These are phyloP conservation scores for Cryptosporidium ryanae DNA, from an alignment of 169 alveolate species.

Conservation along the genomic window DNA sequence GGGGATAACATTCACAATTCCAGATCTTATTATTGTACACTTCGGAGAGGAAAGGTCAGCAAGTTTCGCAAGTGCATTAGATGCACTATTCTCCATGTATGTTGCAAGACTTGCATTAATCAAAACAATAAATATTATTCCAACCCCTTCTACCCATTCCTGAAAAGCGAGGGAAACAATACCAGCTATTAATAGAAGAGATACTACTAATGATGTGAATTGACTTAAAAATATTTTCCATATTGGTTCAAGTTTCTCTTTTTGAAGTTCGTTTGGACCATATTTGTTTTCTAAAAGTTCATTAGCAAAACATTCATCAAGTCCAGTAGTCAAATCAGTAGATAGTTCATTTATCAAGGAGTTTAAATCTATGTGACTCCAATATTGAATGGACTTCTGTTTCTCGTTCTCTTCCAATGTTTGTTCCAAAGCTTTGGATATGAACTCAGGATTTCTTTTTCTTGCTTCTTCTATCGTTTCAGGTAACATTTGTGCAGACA, in stretches of 20 bases:
- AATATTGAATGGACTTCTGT: constrained; percentile 61
- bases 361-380: constrained; percentile 66
- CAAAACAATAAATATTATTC: constrained; percentile 87
- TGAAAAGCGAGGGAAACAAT: constrained; percentile 85
- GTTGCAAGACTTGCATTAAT: constrained; percentile 92
- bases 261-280: constrained; percentile 88
- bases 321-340: constrained; percentile 80
- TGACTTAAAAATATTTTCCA: constrained; percentile 88
- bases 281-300: constrained; percentile 82
- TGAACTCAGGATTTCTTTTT: constrained; percentile 68
- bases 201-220: constrained; percentile 85
- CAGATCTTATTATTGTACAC: constrained; percentile 88
- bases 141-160: constrained; percentile 90
- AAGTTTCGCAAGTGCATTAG: constrained; percentile 90
- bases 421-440: constrained; percentile 57
- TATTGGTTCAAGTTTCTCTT: constrained; percentile 85
- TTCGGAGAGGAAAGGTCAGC: constrained; percentile 92
- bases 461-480: constrained; percentile 74
- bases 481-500: constrained; percentile 67
- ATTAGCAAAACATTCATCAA: constrained; percentile 79
- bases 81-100: constrained; percentile 90
- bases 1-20: constrained; percentile 81
- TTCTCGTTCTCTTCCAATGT: constrained; percentile 36
- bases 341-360: constrained; percentile 35
- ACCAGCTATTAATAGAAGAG: constrained; percentile 85